These are phyloP conservation scores for Papilionanthe hybrid DNA, from an alignment of 116 monocot genomes.

Conservation along the genomic window DNA sequence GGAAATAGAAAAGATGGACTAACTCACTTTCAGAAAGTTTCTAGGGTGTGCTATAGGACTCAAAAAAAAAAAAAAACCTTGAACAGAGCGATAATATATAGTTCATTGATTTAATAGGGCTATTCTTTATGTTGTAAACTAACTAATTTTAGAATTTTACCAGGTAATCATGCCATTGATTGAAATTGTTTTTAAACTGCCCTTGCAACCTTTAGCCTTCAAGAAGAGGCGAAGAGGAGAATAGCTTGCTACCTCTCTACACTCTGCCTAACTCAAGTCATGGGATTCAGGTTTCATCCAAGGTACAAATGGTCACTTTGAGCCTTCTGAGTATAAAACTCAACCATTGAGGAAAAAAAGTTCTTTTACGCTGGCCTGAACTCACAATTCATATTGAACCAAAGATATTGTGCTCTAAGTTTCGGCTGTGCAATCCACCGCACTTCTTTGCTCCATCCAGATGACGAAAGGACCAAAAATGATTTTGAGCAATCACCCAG, in stretches of 20 bases:
- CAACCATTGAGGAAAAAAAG: neutral
- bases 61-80: neutral
- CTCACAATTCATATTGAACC: neutral
- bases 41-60: neutral
- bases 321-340: neutral
- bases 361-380: neutral
- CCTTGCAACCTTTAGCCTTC: neutral
- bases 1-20: neutral
- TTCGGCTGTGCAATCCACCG: neutral
- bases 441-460: neutral
- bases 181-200: neutral
- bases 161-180: neutral
- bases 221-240: neutral
- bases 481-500: neutral
- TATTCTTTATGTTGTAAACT: neutral
- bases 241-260: neutral
- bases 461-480: neutral
- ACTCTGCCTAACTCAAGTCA: neutral
- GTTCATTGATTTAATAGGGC: neutral
- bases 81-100: neutral
- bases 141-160: neutral
- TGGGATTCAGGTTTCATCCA: neutral
- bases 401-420: neutral
- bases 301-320: neutral
- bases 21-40: neutral